Evolutionary conservation across 2,329 filamentous ascomycete genomes (phyloP), one percentile per base, ranked within the genome.

Genomic region (Ophiostoma quercus): DNA sequence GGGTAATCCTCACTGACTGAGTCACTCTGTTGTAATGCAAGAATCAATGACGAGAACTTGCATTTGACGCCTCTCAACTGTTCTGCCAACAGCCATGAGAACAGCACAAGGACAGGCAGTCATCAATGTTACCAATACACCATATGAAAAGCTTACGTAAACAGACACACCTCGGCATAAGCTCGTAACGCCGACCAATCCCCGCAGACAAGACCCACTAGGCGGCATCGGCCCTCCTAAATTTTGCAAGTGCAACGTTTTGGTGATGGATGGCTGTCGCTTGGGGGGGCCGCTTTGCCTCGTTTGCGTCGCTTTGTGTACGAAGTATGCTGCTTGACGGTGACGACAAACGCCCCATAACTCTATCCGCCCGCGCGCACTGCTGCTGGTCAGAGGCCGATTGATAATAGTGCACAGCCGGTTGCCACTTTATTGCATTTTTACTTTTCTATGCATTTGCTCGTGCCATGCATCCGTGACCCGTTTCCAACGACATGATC

Each of bases 281-380:
- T 32, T 62, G 43, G 43, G n/a, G n/a, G 22, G 22, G 39, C 11
- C 39, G 39, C 39, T 41, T 41, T 41, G 39, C 9, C 8, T 14
- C 12, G 39, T 41, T 41, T 41, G 39, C 39, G 39, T 57, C 8
- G 22, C 57, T 62, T 19, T 62, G 25, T 65, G 62, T 19, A 29
- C 25, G 25, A 29, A 29, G 25, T 29, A 65, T 34, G 29, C 19
- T 62, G n/a, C 57, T 62, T 34, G 34, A 65, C 62, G 34, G 62
- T 65, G 62, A 65, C 62, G 62, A 63, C 60, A 34, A 63, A 37
- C 29, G 60, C 60, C 62, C 62, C 62, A 65, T 65, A 65, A 39
- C 32, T 65, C 34, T 25, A 65, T 65, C 19, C 32, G 32, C 29
- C 14, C 60, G 16, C 19, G 19, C 32, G 32, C 16, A 39, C 22